Conservation (phyloP, 1,284 basidiomycete genomes). For the Ceratobasidium sp. region DNA sequence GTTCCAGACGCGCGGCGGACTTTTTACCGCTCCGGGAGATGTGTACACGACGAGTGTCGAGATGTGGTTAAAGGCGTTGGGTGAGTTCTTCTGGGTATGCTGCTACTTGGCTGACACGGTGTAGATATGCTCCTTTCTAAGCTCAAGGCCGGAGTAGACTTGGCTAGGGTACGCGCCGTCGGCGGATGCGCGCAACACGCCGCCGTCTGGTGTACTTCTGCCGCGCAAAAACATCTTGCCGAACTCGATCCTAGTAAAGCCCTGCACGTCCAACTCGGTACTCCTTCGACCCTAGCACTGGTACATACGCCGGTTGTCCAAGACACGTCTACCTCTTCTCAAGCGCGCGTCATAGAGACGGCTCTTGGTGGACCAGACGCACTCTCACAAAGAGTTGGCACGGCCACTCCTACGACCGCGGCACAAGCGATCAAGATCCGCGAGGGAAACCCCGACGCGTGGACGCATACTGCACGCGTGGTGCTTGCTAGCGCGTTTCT, state of each 20-base stretch:
- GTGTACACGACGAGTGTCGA: constrained; percentile 84
- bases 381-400: constrained; percentile 78
- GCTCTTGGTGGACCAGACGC: constrained; percentile 78
- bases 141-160: constrained; percentile 70
- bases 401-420: constrained; percentile 58
- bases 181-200: constrained; percentile 81
- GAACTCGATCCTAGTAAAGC: constrained; percentile 72
- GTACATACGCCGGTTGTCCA: constrained; percentile 79
- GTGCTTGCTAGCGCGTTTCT: constrained; percentile 74
- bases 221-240: constrained; percentile 66
- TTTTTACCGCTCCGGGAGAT: constrained; percentile 84
- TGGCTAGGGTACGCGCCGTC: constrained; percentile 73
- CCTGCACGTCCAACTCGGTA: constrained; percentile 69
- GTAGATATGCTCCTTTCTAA: constrained; percentile 79
- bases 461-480: constrained; percentile 76
- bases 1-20: constrained; percentile 83
- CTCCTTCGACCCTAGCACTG: constrained; percentile 68
- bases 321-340: constrained; percentile 79
- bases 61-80: constrained; percentile 85
- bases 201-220: constrained; percentile 84
- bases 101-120: constrained; percentile 48
- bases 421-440: constrained; percentile 76
- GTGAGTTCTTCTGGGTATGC: constrained; percentile 60
- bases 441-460: constrained; percentile 77
- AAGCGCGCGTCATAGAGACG: constrained; percentile 75